Evolutionary conservation across 1,139 yeast species (phyloP).

Genomic region (Insectozyma bohioensis): DNA sequence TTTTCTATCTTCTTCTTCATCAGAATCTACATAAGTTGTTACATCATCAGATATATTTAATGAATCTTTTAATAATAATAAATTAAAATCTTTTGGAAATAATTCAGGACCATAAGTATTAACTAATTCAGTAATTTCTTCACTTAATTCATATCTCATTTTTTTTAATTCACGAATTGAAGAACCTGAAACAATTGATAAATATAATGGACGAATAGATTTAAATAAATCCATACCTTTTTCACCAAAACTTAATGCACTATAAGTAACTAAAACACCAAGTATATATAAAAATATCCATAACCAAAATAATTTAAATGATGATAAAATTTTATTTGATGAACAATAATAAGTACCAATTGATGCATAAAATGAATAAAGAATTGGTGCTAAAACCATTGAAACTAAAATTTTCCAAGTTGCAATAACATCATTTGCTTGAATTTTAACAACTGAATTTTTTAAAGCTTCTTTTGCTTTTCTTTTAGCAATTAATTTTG

Average conservation of each 20-base stretch:
- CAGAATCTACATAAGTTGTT: slow-evolving; percentile 41
- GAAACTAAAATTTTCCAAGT: slow-evolving; percentile 94
- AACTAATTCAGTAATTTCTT: slow-evolving; percentile 44
- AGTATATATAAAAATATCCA: slow-evolving; percentile 52
- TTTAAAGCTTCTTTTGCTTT: slow-evolving; percentile 82
- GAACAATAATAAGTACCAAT: slow-evolving; percentile 56
- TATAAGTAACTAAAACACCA: slow-evolving; percentile 74
- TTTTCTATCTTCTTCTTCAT: slow-evolving; percentile 55
- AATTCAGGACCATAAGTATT: slow-evolving; percentile 46
- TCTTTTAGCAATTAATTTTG: slow-evolving; percentile 65
- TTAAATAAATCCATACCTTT: slow-evolving; percentile 88
- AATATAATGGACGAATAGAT: slow-evolving; percentile 76
- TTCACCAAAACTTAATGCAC: slow-evolving; percentile 89
- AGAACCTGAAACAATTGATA: slow-evolving; percentile 61
- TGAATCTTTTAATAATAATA: slow-evolving; percentile 35
- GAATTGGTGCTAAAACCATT: slow-evolving; percentile 83
- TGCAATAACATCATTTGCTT: slow-evolving; percentile 90
- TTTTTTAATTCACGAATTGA: slow-evolving; percentile 53
- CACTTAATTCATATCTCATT: slow-evolving; percentile 37
- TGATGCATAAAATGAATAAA: slow-evolving; percentile 77
- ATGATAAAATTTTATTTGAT: slow-evolving; percentile 20
- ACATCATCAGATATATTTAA: slow-evolving; percentile 26
- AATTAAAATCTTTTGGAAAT: slow-evolving; percentile 48
- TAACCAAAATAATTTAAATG: slow-evolving; percentile 27
- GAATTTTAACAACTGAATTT: slow-evolving; percentile 84